Evolutionary conservation across 176 grass and related monocot species (phyloP).

Genomic region (Aegilops longissima): DNA sequence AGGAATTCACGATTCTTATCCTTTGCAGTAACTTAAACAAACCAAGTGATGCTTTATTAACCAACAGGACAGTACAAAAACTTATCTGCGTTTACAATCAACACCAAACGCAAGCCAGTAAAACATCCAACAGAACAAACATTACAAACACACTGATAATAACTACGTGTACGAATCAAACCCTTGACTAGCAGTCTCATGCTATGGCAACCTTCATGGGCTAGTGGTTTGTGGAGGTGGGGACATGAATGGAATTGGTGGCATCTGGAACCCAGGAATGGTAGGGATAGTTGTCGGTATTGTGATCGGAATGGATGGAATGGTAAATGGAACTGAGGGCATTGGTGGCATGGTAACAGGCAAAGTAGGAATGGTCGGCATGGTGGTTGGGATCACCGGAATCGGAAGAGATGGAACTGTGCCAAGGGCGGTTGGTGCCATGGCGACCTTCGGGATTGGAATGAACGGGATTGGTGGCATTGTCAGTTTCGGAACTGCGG

Average conservation of each 20-base stretch:
- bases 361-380: slow-evolving; percentile 46
- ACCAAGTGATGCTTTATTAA: slow-evolving; percentile 33
- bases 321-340: slow-evolving; percentile 45
- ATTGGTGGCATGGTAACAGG: slow-evolving; percentile 48
- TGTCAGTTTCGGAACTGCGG: slow-evolving; percentile 41
- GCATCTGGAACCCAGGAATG: slow-evolving; percentile 58
- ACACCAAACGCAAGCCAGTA: slow-evolving; percentile 36
- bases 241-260: slow-evolving; percentile 49
- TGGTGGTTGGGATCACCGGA: slow-evolving; percentile 26
- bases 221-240: slow-evolving; percentile 44
- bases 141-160: slow-evolving; percentile 33
- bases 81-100: slow-evolving; percentile 42
- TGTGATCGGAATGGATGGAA: slow-evolving; percentile 47
- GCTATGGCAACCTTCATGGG: slow-evolving; percentile 41
- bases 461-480: slow-evolving; percentile 45
- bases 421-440: slow-evolving; percentile 37
- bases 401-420: slow-evolving; percentile 47
- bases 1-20: not conserved
- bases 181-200: slow-evolving; percentile 18
- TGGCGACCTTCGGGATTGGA: slow-evolving; percentile 43
- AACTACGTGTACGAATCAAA: slow-evolving; percentile 10
- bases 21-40: not conserved
- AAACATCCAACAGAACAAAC: slow-evolving; percentile 28
- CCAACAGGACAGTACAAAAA: slow-evolving; percentile 29
- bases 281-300: slow-evolving; percentile 49